Percentiles rank a stretch among this genome's conserved stretches.
Evolutionary conservation across 1,284 basidiomycete species (phyloP).

Genomic region (Somion occarium): DNA sequence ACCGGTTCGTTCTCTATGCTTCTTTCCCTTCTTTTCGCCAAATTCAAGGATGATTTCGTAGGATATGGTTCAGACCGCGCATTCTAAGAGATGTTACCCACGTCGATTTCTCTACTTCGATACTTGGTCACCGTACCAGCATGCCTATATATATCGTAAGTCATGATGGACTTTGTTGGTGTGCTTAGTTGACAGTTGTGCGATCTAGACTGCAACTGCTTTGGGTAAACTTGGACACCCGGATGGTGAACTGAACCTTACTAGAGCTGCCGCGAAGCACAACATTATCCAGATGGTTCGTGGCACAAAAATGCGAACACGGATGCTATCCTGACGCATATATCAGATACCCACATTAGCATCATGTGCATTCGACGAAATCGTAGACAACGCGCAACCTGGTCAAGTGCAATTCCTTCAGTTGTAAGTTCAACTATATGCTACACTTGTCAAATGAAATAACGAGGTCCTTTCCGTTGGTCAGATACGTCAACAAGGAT

Average conservation of each 20-base stretch:
- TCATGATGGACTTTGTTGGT: neutral
- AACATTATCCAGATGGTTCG: slow-evolving; percentile 91
- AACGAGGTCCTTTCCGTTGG: neutral
- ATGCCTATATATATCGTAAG: slow-evolving; percentile 58
- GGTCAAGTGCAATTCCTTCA: slow-evolving; percentile 81
- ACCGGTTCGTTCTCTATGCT: slow-evolving; percentile 33
- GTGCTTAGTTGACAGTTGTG: neutral
- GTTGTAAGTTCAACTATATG: slow-evolving; percentile 37
- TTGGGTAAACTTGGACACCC: slow-evolving; percentile 92
- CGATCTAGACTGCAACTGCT: slow-evolving; percentile 63
- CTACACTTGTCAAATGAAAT: neutral
- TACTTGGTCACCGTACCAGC: slow-evolving; percentile 50
- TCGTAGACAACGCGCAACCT: slow-evolving; percentile 73
- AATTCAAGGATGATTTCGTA: slow-evolving; percentile 14
- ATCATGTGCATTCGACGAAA: slow-evolving; percentile 87
- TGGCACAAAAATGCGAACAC: slow-evolving; percentile 1
- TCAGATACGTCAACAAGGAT: slow-evolving; percentile 83
- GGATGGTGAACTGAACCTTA: slow-evolving; percentile 87
- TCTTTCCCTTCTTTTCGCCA: neutral
- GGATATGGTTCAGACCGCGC: slow-evolving; percentile 74
- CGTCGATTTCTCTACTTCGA: slow-evolving; percentile 58
- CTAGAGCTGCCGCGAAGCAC: slow-evolving; percentile 77
- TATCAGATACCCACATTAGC: slow-evolving; percentile 81
- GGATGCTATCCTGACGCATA: neutral
- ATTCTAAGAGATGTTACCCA: slow-evolving; percentile 60